Base-by-base conservation (phyloP, 2,329 filamentous ascomycete species). In the Sarocladium kiliense region DNA sequence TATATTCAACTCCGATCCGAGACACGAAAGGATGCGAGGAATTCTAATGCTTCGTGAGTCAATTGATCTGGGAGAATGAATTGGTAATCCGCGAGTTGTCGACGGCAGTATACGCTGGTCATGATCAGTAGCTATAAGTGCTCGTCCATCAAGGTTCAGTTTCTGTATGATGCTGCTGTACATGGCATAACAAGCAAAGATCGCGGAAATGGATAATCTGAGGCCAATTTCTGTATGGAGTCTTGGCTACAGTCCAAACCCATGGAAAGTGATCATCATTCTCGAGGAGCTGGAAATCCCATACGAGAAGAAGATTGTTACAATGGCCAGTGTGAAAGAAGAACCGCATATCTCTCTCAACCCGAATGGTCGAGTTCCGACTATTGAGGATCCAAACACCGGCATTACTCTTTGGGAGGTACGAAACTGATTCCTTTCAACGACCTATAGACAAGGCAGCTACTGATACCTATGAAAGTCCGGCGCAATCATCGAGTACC, bases 201-300 rank as follows among this genome's bases (percentile, higher is more conserved):
- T 41, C 11, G 9, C 6, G n/a, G 18, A 12, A 6, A 45, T 45
- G 41, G 41, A 45, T 25, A 21, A 45, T 18, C 10, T 23, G 18
- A 45, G 18, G 41, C 41, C 41, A 26, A 45, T 45, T 16, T 7
- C 19, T 5, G 41, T 45, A 11, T 45, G 41, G 41, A 45, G 41
- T 19, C 23, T 45, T 12, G 41, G 19, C 12, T 45, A 45, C 19
- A 45, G 19, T 25, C 59, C 58, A 3, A 61, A 61, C 32, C 58
- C 59, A 18, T 58, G 58, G 56, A 57, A 58, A 61, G 68, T 58
- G 39, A 56, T 56, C 44, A 53, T 62, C 16, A 45, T 64, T 3
- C 45, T 65, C 12, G 63, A 66, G 36, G 64, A 66, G 54, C 58
- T 67, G 2, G 56, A 42, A 3, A 25, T 67, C 1, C 57, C 59